A percentile compares a stretch with the other conserved stretches of the same genome.
phyloP scores from a whole-genome alignment of 495 filamentous ascomycete genomes.

The Podospora fimiseda region DNA sequence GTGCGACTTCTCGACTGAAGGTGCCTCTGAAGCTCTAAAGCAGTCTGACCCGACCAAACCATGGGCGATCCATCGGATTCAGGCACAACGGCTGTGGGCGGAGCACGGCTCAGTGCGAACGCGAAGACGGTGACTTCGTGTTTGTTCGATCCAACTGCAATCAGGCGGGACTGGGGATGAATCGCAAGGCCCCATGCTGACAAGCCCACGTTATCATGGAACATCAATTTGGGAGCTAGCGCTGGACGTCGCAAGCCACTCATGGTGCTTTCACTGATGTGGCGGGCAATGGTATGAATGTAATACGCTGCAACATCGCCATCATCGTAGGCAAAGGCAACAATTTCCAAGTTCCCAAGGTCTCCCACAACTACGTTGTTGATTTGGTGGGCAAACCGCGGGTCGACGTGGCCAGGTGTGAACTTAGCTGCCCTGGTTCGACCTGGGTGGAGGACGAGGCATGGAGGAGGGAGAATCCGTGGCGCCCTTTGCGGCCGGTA shows the following conservation, averaged over 20 bases:
- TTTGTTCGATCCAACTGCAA: slow-evolving; percentile 75
- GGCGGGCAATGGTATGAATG: slow-evolving; percentile 41
- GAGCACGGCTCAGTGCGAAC: slow-evolving; percentile 53
- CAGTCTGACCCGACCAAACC: slow-evolving; percentile 11
- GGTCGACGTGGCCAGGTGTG: slow-evolving; percentile 53
- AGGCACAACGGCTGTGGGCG: neutral
- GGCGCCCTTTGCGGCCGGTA: slow-evolving; percentile 63
- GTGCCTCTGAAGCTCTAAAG: slow-evolving; percentile 22
- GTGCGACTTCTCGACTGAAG: slow-evolving; percentile 31
- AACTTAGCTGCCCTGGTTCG: slow-evolving; percentile 35
- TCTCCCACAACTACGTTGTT: slow-evolving; percentile 75
- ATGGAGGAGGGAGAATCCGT: slow-evolving; percentile 51
- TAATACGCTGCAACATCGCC: slow-evolving; percentile 84
- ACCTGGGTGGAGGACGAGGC: slow-evolving; percentile 60
- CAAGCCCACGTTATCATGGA: slow-evolving; percentile 63
- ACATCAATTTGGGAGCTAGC: slow-evolving; percentile 20
- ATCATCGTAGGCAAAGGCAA: slow-evolving; percentile 74
- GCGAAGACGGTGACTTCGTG: slow-evolving; percentile 63
- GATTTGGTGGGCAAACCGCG: slow-evolving; percentile 56
- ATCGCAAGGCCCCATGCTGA: slow-evolving; percentile 90
- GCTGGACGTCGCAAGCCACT: neutral
- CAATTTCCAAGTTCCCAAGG: slow-evolving; percentile 72
- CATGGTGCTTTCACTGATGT: slow-evolving; percentile 9
- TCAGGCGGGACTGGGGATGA: slow-evolving; percentile 67
- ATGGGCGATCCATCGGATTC: slow-evolving; percentile 12